Base-by-base conservation (phyloP, 2,329 filamentous ascomycete genomes). In the Phaeoacremonium minimum region DNA sequence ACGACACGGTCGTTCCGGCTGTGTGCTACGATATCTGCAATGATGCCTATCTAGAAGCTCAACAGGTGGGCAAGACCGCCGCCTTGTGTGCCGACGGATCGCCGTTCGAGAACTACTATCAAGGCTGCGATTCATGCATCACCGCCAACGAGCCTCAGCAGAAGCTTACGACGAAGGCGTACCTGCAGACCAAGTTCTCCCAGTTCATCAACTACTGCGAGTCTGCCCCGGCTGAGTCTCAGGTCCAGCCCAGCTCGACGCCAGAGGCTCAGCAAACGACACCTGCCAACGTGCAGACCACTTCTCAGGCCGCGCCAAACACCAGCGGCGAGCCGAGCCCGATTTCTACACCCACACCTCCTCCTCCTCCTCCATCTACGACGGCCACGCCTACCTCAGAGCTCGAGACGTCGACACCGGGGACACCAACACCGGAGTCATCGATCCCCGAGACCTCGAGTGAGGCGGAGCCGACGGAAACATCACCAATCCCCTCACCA, bases 11-110 rank as follows among this genome's bases (percentile, higher is more conserved):
- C 1, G 29, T 63, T 0, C 76, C 77, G 0, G 36, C 64, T 0
- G 30, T 60, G 4, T 85, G 81, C 53, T 83, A 55, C 43, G 57
- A 56, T 5, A 31, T 48, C 1, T 85, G 81, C 53, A 71, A 80
- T 43, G 61, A 66, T 18, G 67, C 66, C 13, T 63, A 54, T 20
- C 30, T 66, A 4, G 69, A 74, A 45, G 74, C 61, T 0, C 60
- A 73, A 37, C 45, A 41, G 0, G 43, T 60, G 2, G 80, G 80
- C 17, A 76, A 77, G 48, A 53, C 50, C 0, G 41, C 60, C 0
- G 45, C 31, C 0, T 65, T 83, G 2, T 83, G 80, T 50, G 45
- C 36, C 0, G 0, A 34, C 0, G 52, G 34, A 6, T 75, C 73
- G 0, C 39, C 53, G 0, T 83, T 79, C 55, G 31, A 33, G 4